phyloP scores from a whole-genome alignment of 495 filamentous ascomycete genomes.

The Aspergillus heteromorphus region DNA sequence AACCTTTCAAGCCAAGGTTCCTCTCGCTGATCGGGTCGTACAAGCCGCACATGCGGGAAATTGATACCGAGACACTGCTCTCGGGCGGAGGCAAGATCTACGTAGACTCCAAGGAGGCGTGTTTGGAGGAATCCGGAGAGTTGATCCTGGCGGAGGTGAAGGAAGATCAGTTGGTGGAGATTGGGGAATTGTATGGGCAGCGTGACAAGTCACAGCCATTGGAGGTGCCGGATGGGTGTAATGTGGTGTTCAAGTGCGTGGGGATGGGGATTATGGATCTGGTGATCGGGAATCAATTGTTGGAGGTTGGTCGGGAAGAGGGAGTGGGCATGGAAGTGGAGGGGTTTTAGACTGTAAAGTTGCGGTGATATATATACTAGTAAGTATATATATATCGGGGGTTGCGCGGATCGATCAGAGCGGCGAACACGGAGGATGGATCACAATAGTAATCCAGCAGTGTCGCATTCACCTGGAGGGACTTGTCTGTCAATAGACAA shows the following conservation, averaged over 20 bases:
- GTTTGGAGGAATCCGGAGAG: conserved; percentile 83
- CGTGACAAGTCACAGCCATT: conserved; percentile 19
- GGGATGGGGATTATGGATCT: conserved; percentile 47
- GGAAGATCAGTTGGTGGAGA: conserved; percentile 69
- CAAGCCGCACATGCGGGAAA: conserved; percentile 76
- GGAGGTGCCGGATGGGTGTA: conserved; percentile 44
- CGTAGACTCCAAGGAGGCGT: conserved; percentile 77
- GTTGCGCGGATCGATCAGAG: no score
- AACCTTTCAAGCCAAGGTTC: conserved; percentile 55
- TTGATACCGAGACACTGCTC: conserved; percentile 71
- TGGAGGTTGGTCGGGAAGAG: conserved; percentile 64
- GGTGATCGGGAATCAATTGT: conserved; percentile 59
- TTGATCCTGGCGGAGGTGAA: conserved; percentile 67
- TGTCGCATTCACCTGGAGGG: no score
- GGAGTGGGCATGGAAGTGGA: conserved; percentile 65
- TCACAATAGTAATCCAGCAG: no score
- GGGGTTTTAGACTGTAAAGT: conserved; percentile 47
- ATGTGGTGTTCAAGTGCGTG: conserved; percentile 56
- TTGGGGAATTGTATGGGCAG: conserved; percentile 71
- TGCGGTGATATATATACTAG: neutral
- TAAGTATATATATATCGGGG: conserved; percentile 4
- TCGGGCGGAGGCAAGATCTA: conserved; percentile 68
- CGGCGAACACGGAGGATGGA: no score
- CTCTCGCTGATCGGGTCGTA: conserved; percentile 83
- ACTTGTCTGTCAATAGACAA: no score